Base-by-base conservation (phyloP, 1,284 basidiomycete species). In the Cryptococcus floricola region DNA sequence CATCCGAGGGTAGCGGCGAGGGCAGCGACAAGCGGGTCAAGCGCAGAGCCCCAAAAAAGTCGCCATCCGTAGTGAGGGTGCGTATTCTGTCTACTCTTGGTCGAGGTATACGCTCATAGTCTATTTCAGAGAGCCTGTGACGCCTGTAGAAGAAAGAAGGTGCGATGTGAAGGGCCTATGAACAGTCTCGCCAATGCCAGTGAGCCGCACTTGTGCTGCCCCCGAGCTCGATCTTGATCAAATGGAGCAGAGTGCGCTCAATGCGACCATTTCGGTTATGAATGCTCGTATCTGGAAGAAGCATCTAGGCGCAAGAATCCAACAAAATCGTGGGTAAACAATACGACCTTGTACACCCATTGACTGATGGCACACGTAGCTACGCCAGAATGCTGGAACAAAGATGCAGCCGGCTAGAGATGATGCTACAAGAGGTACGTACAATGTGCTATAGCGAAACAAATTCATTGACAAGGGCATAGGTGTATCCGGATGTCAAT, bases 271-370 rank as follows among this genome's bases (percentile, higher is more conserved):
- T 87, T 85, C 65, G 84, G 80, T 57, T 80, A 84, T 19, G 85
- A 87, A 2, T 91, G 89, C 75, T 88, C 87, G 0, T 91, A 89
- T 70, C 78, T 88, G 49, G 68, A 79, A 62, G 81, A 81, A 31
- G 90, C 31, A 34, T 8, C 88, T 1, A 87, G 90, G 83, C 87
- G 89, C 79, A 84, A 89, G 39, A 88, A 89, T 2, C 87, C 89
- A 28, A 87, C 89, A 1, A 89, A 91, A 78, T 88, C 88, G 83
- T 91, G 68, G 57, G 82, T 34, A 13, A 18, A 18, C 34, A 10
- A 23, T 18, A 19, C 39, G 8, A 14, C 19, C 6, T n/a, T 42
- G 10, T 8, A 23, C 1, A n/a, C 2, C 23, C n/a, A 19, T n/a
- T 31, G n/a, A 31, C 23, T 27, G 14, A 39, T 16, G 8, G 10